Evolutionary conservation across 352 stramenopile species (phyloP), one percentile per base, ranked within the genome.

Genomic region (Globisporangium heterothallicum): DNA sequence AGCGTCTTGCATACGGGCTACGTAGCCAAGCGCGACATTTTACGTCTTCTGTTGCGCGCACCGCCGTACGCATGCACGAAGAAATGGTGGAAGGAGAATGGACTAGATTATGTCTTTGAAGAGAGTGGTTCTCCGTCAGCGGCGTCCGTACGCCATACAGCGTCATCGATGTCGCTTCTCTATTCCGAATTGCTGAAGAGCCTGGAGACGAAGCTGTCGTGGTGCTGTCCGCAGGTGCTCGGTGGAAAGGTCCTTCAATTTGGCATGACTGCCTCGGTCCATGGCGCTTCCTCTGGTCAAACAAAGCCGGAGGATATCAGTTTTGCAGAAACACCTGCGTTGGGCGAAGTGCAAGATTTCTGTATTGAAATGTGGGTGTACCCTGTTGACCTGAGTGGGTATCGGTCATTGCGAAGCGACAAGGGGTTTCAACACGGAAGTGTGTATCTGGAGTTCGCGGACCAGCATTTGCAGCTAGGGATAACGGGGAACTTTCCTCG

Each of bases 301-400:
- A 44, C 36, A 4, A 91, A 87, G 42, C 26, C 63, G 12, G 67
- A 86, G 6, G 68, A 84, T 38, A 57, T 84, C 2, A 92, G 79
- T 49, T 88, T 72, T 34, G 72, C 82, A 1, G 78, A 92, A 45
- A 74, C 74, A 14, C 78, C 81, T 6, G 68, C 70, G 0, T 56
- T 92, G 7, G 83, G 83, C 7, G 67, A 84, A 44, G 63, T 74
- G 5, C 62, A 63, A 6, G 72, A 89, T 43, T 92, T 92, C 46
- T 86, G 74, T 4, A 53, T 95, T 13, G 84, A 95, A 53, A 72
- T 90, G 56, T 95, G 84, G 84, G 64, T 95, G 4, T 83, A 72
- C 44, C 76, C 84, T 9, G 73, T 63, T 3, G 78, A 92, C 27
- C 56, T 93, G 8, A 53, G 51, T 0, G 80, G 76, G 2, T 92